These are phyloP conservation scores for Carpinus fangiana DNA, from an alignment of 306 rosid genomes.

Conservation along the genomic window DNA sequence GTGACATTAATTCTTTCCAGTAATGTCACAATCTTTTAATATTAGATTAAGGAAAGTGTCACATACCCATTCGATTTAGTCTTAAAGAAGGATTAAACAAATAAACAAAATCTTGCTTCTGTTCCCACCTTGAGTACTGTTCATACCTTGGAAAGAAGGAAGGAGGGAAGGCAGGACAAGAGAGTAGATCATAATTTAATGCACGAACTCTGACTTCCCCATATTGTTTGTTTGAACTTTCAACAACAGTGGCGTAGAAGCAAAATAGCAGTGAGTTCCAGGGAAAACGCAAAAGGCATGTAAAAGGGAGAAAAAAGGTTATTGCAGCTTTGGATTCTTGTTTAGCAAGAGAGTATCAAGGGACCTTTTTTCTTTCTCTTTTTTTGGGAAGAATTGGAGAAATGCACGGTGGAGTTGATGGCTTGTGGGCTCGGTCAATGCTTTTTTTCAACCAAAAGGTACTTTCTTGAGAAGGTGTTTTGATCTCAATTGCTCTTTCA, in stretches of 20 bases:
- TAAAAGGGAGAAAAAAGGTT: constrained; percentile 22
- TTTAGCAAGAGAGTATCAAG: constrained; percentile 44
- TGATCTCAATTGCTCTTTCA: constrained; percentile 29
- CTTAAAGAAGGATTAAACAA: not conserved
- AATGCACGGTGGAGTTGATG: constrained; percentile 48
- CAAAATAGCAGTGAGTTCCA: constrained; percentile 25
- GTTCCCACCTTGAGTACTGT: constrained; percentile 24
- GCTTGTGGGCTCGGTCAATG: constrained; percentile 72
- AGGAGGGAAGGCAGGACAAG: constrained; percentile 28
- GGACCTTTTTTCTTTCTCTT: constrained; percentile 1
- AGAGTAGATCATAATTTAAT: constrained; percentile 52
- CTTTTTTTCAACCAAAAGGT: constrained; percentile 55
- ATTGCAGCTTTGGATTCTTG: constrained; percentile 75
- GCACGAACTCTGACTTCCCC: constrained; percentile 27
- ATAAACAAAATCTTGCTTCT: constrained; percentile 20
- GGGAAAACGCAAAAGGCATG: constrained; percentile 14
- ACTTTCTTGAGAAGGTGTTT: constrained; percentile 27
- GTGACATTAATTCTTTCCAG: too few relatives aligned
- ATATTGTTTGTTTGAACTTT: constrained; percentile 22
- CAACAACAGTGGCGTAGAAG: constrained; percentile 5
- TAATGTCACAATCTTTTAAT: too few relatives aligned
- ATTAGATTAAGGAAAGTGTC: too few relatives aligned
- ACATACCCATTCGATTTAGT: not conserved
- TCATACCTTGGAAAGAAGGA: constrained; percentile 21
- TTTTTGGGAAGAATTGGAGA: constrained; percentile 37